Evolutionary conservation across 2,329 filamentous ascomycete species (phyloP), one percentile per base, ranked within the genome.

Genomic region (Ophiocordyceps camponoti-leonardi): DNA sequence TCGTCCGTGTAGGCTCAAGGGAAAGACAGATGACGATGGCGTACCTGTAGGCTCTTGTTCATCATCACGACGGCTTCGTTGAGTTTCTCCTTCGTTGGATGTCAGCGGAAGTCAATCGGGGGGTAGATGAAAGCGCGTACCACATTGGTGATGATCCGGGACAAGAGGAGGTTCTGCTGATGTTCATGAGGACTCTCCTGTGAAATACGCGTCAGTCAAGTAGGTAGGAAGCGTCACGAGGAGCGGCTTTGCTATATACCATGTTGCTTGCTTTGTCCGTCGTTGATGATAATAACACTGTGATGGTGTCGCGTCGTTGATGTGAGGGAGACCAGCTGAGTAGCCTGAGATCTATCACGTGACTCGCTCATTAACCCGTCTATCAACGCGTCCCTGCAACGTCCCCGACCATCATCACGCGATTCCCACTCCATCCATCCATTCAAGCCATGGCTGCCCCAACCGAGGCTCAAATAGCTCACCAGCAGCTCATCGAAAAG

Each of bases 101-200:
- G 26, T 41, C 23, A 44, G 46, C 44, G 18, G 37, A 23, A 37
- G 26, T 10, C 37, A 23, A 20, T 26, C 26, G n/a, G 7, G n/a
- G n/a, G 30, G 30, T 23, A 20, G 35, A 16, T 16, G 18, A n/a
- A 4, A 37, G 20, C 16, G 45, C 85, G 60, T 75, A 96, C 90
- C 58, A 96, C 88, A 59, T 98, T 98, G 59, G 82, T 92, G 66
- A 95, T 94, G 66, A 98, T 95, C 50, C 92, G 86, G 20, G 86
- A 92, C 42, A 96, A 76, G 56, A 98, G 73, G 45, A 94, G 72
- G 58, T 83, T 93, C 71, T 98, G 90, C 70, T 96, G 92, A 55
- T 96, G 88, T 62, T 96, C 92, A 60, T 98, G 92, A 37, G 92
- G 92, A 57, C 86, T 94, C 64, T 98, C 92, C 90, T 82, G 44